Percentiles rank a stretch among this genome's conserved stretches.
Evolutionary conservation across 768 basidiomycete species (phyloP).

Genomic region (Hericium rajendrae): DNA sequence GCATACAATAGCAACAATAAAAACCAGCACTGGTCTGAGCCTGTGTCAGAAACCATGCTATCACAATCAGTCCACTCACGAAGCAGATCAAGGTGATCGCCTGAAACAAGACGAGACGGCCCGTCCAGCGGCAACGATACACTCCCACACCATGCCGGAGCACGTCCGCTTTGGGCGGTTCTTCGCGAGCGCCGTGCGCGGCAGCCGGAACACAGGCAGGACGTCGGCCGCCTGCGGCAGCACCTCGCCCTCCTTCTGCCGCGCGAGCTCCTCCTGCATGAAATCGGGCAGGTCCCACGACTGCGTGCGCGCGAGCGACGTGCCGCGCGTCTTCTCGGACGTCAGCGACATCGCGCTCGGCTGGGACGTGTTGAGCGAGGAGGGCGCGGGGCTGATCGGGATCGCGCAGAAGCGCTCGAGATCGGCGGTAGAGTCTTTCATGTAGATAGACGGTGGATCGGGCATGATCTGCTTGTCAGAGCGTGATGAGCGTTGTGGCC

Average conservation of each 20-base stretch:
- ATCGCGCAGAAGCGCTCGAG: constrained; percentile 2
- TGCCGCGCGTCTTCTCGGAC: background rate
- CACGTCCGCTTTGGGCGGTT: constrained; percentile 10
- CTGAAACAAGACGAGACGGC: constrained; percentile 5
- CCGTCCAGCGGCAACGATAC: constrained; percentile 6
- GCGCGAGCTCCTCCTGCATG: background rate
- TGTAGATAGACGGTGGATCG: constrained; percentile 10
- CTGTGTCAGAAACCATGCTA: no score
- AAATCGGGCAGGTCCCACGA: background rate
- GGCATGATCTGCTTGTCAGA: constrained; percentile 5
- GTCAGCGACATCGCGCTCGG: constrained; percentile 9
- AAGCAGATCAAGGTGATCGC: background rate
- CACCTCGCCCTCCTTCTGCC: background rate
- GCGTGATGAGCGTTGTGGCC: background rate
- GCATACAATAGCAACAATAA: background rate
- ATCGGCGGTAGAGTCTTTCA: constrained; percentile 5
- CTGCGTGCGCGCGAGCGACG: background rate
- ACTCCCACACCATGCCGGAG: constrained; percentile 5
- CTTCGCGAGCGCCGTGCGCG: constrained; percentile 3
- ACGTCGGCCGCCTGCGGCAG: background rate
- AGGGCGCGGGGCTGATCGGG: constrained; percentile 4
- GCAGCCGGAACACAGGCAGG: constrained; percentile 11
- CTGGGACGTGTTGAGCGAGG: constrained; percentile 2
- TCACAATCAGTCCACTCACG: background rate
- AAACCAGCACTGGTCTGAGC: no score